A percentile compares a stretch with the other conserved stretches of the same genome.
Evolutionary conservation across 805 yeast species (phyloP).

Genomic region (Candida ovalis): DNA sequence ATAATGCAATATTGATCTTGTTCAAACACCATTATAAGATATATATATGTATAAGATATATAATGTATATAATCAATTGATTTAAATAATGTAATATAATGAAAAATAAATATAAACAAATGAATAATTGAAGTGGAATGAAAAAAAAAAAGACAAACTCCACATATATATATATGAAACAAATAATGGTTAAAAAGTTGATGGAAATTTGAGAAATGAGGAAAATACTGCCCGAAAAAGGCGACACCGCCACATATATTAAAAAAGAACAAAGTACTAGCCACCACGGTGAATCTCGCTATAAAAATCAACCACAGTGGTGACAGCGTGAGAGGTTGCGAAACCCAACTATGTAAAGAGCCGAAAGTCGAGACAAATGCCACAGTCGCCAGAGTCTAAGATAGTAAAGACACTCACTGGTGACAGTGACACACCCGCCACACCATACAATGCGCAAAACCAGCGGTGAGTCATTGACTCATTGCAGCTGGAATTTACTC

Average conservation of each 20-base stretch:
- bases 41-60: background rate
- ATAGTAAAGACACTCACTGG: too few species aligned
- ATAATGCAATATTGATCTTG: constrained; percentile 25
- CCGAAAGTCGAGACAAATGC: too few species aligned
- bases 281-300: background rate
- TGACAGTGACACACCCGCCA: too few species aligned
- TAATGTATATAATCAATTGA: background rate
- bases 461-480: too few species aligned
- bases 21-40: constrained; percentile 12
- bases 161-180: background rate
- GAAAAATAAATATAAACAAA: background rate
- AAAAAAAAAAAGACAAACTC: background rate
- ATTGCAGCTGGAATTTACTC: too few species aligned
- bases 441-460: too few species aligned
- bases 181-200: background rate
- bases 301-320: too few species aligned
- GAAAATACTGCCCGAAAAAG: background rate
- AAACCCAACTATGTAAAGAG: too few species aligned
- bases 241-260: background rate
- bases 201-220: background rate
- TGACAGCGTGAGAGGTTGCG: background rate
- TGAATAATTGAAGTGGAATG: background rate
- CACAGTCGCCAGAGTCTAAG: too few species aligned
- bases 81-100: background rate
- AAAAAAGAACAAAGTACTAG: background rate